A percentile compares a stretch with the other conserved stretches of the same genome.
Conservation (phyloP, 805 yeast species). For the Myxozyma lipomycoides region DNA sequence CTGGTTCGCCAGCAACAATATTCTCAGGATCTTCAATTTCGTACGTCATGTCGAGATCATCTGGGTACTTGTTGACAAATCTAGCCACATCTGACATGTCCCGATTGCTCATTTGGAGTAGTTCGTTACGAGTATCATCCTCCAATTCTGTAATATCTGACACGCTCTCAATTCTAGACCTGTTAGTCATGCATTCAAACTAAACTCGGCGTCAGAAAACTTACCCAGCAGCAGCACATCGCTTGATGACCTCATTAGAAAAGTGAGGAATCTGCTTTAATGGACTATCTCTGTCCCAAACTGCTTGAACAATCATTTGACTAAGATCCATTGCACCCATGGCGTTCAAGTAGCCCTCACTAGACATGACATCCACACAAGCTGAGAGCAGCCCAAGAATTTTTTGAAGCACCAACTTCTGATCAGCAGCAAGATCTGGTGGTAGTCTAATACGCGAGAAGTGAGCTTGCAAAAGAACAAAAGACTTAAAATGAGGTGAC, state of each 20-base stretch:
- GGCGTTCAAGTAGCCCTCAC: slow-evolving; percentile 76
- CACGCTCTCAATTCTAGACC: slow-evolving; percentile 57
- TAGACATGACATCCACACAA: slow-evolving; percentile 67
- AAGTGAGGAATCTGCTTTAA: slow-evolving; percentile 79
- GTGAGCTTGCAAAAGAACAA: slow-evolving; percentile 75
- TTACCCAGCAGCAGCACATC: slow-evolving; percentile 46
- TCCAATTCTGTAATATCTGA: slow-evolving; percentile 73
- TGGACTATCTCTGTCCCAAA: slow-evolving; percentile 77
- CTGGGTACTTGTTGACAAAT: slow-evolving; percentile 88
- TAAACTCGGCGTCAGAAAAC: slow-evolving; percentile 3
- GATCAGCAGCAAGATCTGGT: slow-evolving; percentile 58
- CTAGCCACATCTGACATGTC: slow-evolving; percentile 65
- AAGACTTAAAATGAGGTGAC: slow-evolving; percentile 64
- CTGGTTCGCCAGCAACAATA: slow-evolving; percentile 48
- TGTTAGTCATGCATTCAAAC: slow-evolving; percentile 1
- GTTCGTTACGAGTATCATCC: slow-evolving; percentile 59
- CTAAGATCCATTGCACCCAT: slow-evolving; percentile 78
- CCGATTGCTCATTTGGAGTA: slow-evolving; percentile 52
- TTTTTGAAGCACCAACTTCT: slow-evolving; percentile 48
- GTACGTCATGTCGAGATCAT: slow-evolving; percentile 58
- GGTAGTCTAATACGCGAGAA: slow-evolving; percentile 63
- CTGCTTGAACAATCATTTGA: slow-evolving; percentile 83
- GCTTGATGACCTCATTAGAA: slow-evolving; percentile 45
- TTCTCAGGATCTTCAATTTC: slow-evolving; percentile 44
- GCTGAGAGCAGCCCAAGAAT: slow-evolving; percentile 57